phyloP scores from a whole-genome alignment of 1,139 yeast genomes.

The Arxiozyma heterogenica region DNA sequence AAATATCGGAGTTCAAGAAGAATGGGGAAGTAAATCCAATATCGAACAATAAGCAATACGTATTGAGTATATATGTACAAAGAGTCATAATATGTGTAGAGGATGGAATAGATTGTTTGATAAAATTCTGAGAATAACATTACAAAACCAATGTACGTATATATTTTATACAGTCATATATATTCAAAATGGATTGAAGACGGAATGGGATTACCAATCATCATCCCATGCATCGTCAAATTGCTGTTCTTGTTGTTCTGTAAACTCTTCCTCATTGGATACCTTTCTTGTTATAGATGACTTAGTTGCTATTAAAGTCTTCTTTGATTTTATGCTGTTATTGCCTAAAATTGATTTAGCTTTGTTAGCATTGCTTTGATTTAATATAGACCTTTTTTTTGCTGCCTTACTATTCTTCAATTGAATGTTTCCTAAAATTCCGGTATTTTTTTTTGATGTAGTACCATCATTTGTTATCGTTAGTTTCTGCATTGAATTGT shows the following conservation, averaged over 20 bases:
- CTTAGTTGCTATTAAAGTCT: neutral
- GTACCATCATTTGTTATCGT: neutral
- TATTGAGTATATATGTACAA: too few species aligned
- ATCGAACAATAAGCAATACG: too few species aligned
- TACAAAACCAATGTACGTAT: too few species aligned
- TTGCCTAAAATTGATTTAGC: neutral
- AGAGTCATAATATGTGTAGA: too few species aligned
- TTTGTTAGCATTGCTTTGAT: neutral
- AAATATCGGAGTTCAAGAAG: neutral
- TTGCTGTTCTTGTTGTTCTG: neutral
- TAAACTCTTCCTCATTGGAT: neutral
- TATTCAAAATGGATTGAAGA: neutral
- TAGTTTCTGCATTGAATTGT: neutral
- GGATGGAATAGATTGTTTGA: too few species aligned
- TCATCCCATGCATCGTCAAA: conserved; percentile 50
- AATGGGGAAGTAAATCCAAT: too few species aligned
- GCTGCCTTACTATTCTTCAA: neutral
- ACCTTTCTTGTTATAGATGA: neutral
- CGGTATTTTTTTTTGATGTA: neutral
- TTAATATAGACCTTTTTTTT: neutral
- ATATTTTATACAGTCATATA: neutral
- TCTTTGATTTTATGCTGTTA: neutral
- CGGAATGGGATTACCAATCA: conserved; percentile 32
- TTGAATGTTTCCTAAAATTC: neutral
- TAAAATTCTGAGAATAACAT: too few species aligned